phyloP scores from a whole-genome alignment of 148 eudicot genomes.

The Diospyros kaki region DNA sequence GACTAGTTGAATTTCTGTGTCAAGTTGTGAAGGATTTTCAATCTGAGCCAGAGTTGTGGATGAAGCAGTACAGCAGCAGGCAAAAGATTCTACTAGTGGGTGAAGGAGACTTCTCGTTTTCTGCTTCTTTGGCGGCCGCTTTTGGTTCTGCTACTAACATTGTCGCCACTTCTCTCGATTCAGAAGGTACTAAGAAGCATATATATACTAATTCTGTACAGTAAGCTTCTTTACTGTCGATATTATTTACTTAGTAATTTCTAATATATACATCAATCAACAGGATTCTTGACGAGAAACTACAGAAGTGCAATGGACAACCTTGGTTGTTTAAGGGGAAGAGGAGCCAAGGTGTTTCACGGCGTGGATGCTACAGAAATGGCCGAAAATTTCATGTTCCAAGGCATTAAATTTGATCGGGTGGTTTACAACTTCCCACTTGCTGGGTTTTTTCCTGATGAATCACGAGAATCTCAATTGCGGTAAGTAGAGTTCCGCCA shows the following conservation, averaged over 20 bases:
- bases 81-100: constrained; percentile 47
- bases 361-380: constrained; percentile 59
- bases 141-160: constrained; percentile 40
- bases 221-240: neutral
- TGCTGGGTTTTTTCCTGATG: constrained; percentile 43
- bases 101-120: constrained; percentile 53
- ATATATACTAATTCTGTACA: no score
- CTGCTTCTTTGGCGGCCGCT: constrained; percentile 26
- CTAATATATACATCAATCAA: neutral
- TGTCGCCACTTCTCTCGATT: constrained; percentile 35
- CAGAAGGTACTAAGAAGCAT: constrained; percentile 14
- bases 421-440: constrained; percentile 70
- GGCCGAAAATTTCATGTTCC: constrained; percentile 29
- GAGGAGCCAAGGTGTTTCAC: constrained; percentile 42
- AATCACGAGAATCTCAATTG: neutral
- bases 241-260: neutral
- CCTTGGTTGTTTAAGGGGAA: constrained; percentile 20
- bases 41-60: constrained; percentile 21
- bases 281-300: constrained; percentile 38
- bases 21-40: no score
- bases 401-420: constrained; percentile 47
- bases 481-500: neutral
- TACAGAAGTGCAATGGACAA: constrained; percentile 44
- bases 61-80: constrained; percentile 27
- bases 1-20: no score